Evolutionary conservation across 306 rosid genomes (phyloP), one percentile per base, ranked within the genome.

Genomic region (Castanea crenata): DNA sequence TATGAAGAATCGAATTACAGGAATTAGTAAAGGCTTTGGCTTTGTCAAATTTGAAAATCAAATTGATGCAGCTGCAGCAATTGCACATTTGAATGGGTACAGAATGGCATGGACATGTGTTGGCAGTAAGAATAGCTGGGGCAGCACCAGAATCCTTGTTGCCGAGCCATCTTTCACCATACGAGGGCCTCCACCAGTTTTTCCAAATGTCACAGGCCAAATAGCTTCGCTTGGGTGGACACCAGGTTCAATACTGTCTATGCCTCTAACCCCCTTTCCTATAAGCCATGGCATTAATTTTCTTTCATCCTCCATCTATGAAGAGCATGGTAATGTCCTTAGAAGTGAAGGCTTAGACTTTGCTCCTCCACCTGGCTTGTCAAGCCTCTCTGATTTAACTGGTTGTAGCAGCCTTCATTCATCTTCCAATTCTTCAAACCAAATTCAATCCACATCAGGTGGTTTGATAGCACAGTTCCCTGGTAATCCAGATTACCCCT

Each of bases 1-100:
- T 32, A 54, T 81, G n/a, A 81, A 58, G 77, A 76, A 76, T 76
- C 73, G 74, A 46, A 25, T 65, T 10, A 81, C 77, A 5, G 73
- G 80, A 46, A 69, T 16, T 3, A 70, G 84, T 51, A 76, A 67
- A 61, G 73, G 68, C 15, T 70, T 29, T 76, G 80, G 80, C 46
- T 81, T 81, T 75, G 80, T 75, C 51, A 71, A 51, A 18, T 76
- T 57, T 51, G 76, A 41, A 23, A 55, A 68, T 80, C 54, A 59
- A 23, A n/a, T 10, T 44, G 79, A 67, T 55, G 84, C 80, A 5
- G 63, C 57, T 27, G 52, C 10, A n/a, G 79, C 80, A n/a, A 16
- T 55, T 11, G 57, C 55, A 29, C 75, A 20, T 41, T 44, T 75
- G 74, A 80, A 80, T 32, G 84, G 79, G 29, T 80, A 55, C 69